Percentiles rank a stretch among this genome's conserved stretches.
These are phyloP conservation scores for Thalassia testudinum DNA, from an alignment of 116 monocot genomes.

Conservation along the genomic window DNA sequence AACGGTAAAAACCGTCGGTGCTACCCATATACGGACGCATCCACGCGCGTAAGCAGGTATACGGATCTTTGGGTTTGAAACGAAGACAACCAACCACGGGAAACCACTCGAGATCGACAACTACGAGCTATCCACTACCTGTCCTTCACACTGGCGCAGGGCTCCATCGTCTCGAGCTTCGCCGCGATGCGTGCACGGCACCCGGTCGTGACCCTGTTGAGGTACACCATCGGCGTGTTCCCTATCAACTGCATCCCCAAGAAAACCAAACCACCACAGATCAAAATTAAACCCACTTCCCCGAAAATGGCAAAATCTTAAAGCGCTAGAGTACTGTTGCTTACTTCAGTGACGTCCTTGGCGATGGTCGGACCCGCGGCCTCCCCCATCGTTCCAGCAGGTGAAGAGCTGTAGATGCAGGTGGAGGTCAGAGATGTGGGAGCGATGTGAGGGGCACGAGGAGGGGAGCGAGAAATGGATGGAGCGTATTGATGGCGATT, in stretches of 20 bases:
- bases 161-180: slow-evolving; percentile 88
- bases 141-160: slow-evolving; percentile 81
- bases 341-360: slow-evolving; percentile 66
- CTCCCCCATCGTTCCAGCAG: slow-evolving; percentile 27
- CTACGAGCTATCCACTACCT: slow-evolving; percentile 12
- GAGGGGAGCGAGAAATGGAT: too few relatives aligned
- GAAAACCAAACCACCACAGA: neutral
- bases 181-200: slow-evolving; percentile 58
- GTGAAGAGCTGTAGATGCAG: too few relatives aligned
- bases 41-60: too few relatives aligned
- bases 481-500: too few relatives aligned
- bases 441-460: too few relatives aligned
- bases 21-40: too few relatives aligned
- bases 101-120: too few relatives aligned
- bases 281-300: neutral
- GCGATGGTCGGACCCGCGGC: slow-evolving; percentile 25
- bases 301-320: neutral
- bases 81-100: too few relatives aligned
- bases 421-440: too few relatives aligned
- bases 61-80: too few relatives aligned
- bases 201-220: slow-evolving; percentile 44
- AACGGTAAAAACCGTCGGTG: too few relatives aligned
- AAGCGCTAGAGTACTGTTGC: too few relatives aligned
- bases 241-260: slow-evolving; percentile 69
- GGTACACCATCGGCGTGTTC: slow-evolving; percentile 72